These are phyloP conservation scores for Fusarium floridanum DNA, from an alignment of 2,329 filamentous ascomycete species.

Conservation along the genomic window DNA sequence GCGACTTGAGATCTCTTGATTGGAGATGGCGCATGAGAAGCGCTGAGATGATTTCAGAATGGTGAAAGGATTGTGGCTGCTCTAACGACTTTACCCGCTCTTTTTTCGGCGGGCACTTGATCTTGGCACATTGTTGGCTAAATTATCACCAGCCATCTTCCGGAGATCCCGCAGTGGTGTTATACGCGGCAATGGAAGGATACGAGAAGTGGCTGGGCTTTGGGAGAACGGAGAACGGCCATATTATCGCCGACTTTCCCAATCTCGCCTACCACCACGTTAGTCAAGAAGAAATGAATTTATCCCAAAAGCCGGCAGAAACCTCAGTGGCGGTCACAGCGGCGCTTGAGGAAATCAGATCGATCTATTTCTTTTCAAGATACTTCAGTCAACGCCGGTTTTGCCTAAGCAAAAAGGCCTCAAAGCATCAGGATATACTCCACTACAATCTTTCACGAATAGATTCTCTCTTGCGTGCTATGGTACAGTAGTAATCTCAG, in stretches of 20 bases:
- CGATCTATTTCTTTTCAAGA: neutral
- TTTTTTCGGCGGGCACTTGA: neutral
- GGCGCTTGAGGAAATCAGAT: neutral
- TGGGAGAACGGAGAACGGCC: neutral
- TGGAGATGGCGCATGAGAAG: slow-evolving; percentile 7
- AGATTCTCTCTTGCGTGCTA: too few relatives aligned
- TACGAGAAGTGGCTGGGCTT: slow-evolving; percentile 15
- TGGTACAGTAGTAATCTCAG: too few relatives aligned
- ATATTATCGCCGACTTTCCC: neutral
- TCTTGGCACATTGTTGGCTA: neutral
- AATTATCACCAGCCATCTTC: slow-evolving; percentile 9
- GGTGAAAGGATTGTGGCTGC: neutral
- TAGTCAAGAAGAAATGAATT: neutral
- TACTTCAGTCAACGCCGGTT: neutral
- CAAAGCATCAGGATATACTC: neutral
- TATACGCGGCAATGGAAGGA: neutral
- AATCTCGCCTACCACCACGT: neutral
- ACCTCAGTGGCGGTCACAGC: neutral
- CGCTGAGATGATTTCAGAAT: neutral
- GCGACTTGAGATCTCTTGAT: slow-evolving; percentile 2
- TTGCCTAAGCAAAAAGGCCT: neutral
- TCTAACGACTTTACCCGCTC: neutral
- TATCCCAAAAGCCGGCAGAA: neutral
- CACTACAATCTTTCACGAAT: too few relatives aligned
- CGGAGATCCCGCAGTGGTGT: neutral